Base-by-base conservation (phyloP, 202 grass and related monocot genomes). In the Sporobolus alterniflorus region DNA sequence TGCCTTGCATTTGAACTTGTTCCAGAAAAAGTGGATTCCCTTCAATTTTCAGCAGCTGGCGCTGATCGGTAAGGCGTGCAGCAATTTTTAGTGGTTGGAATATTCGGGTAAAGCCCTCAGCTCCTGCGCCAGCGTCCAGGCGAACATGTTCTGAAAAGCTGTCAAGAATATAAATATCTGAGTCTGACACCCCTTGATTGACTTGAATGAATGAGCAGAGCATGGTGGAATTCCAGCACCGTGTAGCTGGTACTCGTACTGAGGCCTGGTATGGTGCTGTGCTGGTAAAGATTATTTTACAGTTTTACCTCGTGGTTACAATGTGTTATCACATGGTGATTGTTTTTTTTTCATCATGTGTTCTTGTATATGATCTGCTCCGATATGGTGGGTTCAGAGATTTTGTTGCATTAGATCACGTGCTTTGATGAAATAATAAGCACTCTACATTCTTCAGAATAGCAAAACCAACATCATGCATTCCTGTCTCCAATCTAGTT, bases 11-110 rank as follows among this genome's bases (percentile, higher is more conserved):
- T 89, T 81, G 82, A 80, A 84, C 43, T 63, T 84, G 76, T 48
- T 80, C 87, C 62, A 84, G 77, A 9, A 82, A 85, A 90, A 90
- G 88, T 29, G 88, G 88, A 87, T 90, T 90, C 88, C 88, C 74
- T 69, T 74, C 31, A 41, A 67, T 6, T 86, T 86, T 79, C 73
- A 90, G 68, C 73, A 90, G 68, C 84, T 90, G 83, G 64, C 56
- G 79, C 61, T 74, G 68, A 86, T 69, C 78, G 61, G 72, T 66
- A 82, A 73, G 39, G 75, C 34, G 67, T 61, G 60, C n/a, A n/a
- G 83, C 69, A 73, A 56, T 83, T 70, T 87, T 64, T 83, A 50
- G 80, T 73, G 75, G 88, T 86, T 90, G 86, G 80, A 87, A 76
- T 90, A 90, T 87, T 82, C 65, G 0, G 44, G 15, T 77, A 71